phyloP scores from a whole-genome alignment of 2,329 filamentous ascomycete genomes.

The Fusarium sp. region DNA sequence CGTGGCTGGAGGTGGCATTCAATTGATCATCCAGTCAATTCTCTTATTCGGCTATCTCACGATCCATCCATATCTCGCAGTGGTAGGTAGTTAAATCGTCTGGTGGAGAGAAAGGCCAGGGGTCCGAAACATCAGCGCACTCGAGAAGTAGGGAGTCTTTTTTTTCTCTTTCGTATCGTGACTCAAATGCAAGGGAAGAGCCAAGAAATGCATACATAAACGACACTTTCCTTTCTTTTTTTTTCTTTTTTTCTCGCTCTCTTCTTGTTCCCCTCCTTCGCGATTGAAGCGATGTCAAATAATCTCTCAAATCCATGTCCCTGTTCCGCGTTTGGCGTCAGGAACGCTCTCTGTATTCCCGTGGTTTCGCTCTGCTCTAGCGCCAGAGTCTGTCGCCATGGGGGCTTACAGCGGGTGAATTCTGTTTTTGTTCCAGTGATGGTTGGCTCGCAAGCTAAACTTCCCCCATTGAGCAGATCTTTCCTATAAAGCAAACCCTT shows the following conservation, averaged over 20 bases:
- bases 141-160: conserved; percentile 12
- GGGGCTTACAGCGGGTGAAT: neutral
- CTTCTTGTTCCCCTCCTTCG: no score
- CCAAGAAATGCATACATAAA: neutral
- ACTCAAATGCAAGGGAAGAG: conserved; percentile 2
- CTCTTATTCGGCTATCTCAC: neutral
- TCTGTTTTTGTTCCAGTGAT: neutral
- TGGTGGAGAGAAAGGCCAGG: neutral
- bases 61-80: neutral
- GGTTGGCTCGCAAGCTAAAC: neutral
- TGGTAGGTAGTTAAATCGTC: neutral
- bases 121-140: conserved; percentile 32
- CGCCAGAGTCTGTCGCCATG: neutral
- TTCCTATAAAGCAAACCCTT: neutral
- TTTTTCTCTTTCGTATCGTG: neutral
- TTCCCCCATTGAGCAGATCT: neutral
- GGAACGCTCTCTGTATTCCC: neutral
- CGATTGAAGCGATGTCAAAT: neutral
- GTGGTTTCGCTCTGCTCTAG: neutral
- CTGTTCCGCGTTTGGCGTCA: conserved; percentile 2
- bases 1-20: neutral
- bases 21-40: neutral
- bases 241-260: no score
- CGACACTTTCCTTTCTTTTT: neutral
- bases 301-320: neutral